Conservation (phyloP, 305 asterid genomes). For the Fraxinus dipetala region DNA sequence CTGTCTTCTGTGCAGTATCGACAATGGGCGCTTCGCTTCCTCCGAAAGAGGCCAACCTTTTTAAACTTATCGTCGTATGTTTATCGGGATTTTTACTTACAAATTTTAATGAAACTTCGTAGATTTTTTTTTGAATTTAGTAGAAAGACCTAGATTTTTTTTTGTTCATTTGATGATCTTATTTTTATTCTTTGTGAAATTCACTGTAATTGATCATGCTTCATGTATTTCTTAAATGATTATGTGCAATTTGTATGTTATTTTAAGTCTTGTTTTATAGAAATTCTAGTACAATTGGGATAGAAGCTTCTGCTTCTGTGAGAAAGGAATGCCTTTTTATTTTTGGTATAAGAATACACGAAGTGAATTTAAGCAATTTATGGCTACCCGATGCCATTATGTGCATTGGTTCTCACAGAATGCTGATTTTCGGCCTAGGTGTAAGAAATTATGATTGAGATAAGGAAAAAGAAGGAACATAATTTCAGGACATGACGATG, state of each 20-base stretch:
- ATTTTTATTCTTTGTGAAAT: not conserved
- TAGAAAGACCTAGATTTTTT: conserved; percentile 43
- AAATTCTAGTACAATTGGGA: not conserved
- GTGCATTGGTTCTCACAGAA: not conserved
- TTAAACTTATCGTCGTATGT: conserved; percentile 93
- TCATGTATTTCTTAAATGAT: not conserved
- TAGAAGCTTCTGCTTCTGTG: conserved; percentile 2
- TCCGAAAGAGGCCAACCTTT: conserved; percentile 96
- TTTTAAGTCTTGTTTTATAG: not conserved
- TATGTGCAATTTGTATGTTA: not conserved
- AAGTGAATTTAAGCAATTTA: not conserved
- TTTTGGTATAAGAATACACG: not conserved
- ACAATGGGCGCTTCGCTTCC: conserved; percentile 95
- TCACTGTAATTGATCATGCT: conserved; percentile 11
- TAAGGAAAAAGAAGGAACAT: not conserved
- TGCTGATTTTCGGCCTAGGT: not conserved
- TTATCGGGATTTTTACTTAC: not conserved
- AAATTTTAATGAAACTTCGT: conserved; percentile 5
- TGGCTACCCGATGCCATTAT: not conserved
- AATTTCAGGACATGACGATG: not conserved
- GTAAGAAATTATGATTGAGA: not conserved
- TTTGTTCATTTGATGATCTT: not conserved
- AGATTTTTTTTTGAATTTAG: not conserved
- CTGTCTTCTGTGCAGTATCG: conserved; percentile 17
- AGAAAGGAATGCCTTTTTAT: not conserved